These are phyloP conservation scores for Brassica hybrid DNA, from an alignment of 441 rosid genomes.

Conservation along the genomic window DNA sequence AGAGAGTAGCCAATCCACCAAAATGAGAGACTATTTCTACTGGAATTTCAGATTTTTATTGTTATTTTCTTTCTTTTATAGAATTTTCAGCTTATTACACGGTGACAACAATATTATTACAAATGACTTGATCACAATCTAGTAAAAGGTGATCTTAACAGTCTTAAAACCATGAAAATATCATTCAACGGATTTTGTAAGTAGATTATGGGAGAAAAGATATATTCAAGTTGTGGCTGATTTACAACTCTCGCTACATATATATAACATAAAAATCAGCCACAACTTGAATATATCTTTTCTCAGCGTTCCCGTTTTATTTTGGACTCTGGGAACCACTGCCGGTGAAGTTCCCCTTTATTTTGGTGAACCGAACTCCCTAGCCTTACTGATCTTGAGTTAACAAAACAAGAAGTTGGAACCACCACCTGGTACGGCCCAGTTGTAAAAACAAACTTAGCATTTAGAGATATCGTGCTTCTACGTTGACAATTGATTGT, in stretches of 20 bases:
- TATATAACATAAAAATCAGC: no score
- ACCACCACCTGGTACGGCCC: neutral
- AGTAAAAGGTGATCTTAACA: neutral
- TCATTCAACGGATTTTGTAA: neutral
- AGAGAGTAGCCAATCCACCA: neutral
- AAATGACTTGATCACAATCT: neutral
- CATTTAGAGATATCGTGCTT: slow-evolving; percentile 15
- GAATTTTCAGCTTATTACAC: neutral
- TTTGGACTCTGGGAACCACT: no score
- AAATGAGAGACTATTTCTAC: neutral
- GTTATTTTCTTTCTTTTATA: neutral
- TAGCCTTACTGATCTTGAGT: neutral
- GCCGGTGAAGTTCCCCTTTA: neutral
- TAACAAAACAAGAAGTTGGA: neutral
- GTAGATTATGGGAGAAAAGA: neutral
- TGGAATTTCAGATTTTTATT: neutral
- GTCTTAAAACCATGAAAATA: neutral
- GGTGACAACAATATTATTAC: neutral
- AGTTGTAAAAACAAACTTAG: neutral
- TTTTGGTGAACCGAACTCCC: neutral
- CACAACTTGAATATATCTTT: no score
- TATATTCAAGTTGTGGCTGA: no score
- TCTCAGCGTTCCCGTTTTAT: no score
- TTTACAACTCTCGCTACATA: no score
- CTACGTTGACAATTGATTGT: slow-evolving; percentile 11